Evolutionary conservation across 192 early-diverging fungal genomes (phyloP).

Genomic region (Dissophora globulifera): DNA sequence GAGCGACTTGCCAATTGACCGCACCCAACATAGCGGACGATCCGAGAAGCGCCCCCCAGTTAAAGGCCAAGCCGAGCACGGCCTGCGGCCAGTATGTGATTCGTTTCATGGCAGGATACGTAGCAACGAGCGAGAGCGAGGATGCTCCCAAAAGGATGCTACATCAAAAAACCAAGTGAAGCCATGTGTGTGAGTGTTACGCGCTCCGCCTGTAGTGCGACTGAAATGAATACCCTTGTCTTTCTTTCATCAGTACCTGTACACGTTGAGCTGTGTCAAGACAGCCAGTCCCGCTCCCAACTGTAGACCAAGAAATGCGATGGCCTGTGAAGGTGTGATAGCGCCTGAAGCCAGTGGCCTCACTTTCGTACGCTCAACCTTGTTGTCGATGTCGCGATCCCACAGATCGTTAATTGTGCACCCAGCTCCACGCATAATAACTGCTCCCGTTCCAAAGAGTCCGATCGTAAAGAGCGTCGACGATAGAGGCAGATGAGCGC

Average conservation of each 20-base stretch:
- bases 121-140: slow-evolving; percentile 78
- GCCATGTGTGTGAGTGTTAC: neutral
- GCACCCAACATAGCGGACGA: slow-evolving; percentile 83
- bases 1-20: slow-evolving; percentile 72
- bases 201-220: too few relatives aligned
- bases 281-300: slow-evolving; percentile 83
- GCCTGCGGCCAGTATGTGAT: slow-evolving; percentile 96
- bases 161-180: neutral
- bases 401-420: slow-evolving; percentile 98
- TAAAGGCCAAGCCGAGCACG: slow-evolving; percentile 90
- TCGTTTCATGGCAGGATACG: slow-evolving; percentile 96
- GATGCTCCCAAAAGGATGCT: slow-evolving; percentile 84
- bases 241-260: slow-evolving; percentile 65
- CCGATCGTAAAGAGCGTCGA: slow-evolving; percentile 73
- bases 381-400: slow-evolving; percentile 91
- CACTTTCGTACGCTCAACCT: slow-evolving; percentile 82
- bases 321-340: slow-evolving; percentile 72
- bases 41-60: slow-evolving; percentile 93
- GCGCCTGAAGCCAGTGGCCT: slow-evolving; percentile 86
- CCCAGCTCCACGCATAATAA: slow-evolving; percentile 95
- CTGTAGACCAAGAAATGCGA: slow-evolving; percentile 84
- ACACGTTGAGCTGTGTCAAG: slow-evolving; percentile 88
- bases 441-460: slow-evolving; percentile 85
- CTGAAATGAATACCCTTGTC: neutral
- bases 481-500: slow-evolving; percentile 59